Evolutionary conservation across 306 rosid genomes (phyloP).

Genomic region (Rubus parviflorus): DNA sequence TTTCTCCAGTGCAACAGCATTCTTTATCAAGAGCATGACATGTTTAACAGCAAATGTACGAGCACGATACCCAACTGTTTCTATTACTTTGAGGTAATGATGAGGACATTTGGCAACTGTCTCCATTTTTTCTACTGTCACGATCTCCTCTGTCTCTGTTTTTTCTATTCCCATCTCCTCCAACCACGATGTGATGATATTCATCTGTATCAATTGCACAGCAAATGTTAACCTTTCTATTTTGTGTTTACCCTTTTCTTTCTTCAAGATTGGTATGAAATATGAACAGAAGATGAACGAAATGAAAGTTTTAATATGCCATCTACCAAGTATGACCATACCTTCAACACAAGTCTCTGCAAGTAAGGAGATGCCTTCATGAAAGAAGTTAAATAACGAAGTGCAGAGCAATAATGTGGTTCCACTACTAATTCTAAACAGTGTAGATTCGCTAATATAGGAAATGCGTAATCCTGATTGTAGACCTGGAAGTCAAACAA

Average conservation of each 20-base stretch:
- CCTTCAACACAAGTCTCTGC: slow-evolving; percentile 12
- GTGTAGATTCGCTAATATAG: background rate
- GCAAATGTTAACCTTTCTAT: too few species aligned
- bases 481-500: background rate
- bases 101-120: background rate
- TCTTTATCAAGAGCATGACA: background rate
- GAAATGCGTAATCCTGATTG: background rate
- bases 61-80: background rate
- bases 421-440: background rate
- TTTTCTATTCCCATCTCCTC: slow-evolving; percentile 1
- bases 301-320: too few species aligned
- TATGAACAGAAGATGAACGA: background rate
- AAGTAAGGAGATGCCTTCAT: slow-evolving; percentile 2
- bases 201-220: background rate
- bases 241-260: background rate
- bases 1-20: background rate
- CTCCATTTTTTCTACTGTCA: background rate
- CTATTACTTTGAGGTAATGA: background rate
- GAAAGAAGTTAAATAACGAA: background rate
- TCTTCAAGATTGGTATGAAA: background rate
- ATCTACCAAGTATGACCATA: background rate
- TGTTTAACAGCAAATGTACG: background rate
- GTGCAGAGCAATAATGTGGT: background rate
- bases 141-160: background rate
- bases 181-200: background rate